Percentiles rank a stretch among this genome's conserved stretches.
phyloP scores from a whole-genome alignment of 2,329 filamentous ascomycete species.

The Epicoccum sorghinum region DNA sequence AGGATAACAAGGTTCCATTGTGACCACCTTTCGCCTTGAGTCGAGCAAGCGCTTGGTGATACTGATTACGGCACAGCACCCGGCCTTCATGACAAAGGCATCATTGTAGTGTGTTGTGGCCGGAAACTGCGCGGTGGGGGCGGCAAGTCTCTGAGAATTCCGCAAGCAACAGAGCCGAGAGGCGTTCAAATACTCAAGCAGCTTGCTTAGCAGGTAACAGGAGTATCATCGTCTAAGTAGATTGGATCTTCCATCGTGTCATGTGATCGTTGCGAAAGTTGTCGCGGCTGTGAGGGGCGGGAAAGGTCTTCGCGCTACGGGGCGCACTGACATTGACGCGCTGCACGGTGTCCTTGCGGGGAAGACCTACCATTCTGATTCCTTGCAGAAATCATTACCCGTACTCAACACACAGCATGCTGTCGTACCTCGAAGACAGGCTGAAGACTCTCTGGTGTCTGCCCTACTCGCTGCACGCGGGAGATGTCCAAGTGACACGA shows the following conservation, averaged over 20 bases:
- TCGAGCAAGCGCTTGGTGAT: constrained; percentile 11
- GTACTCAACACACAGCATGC: no score
- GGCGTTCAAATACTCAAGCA: neutral
- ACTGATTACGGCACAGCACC: constrained; percentile 10
- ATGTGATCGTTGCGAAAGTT: no score
- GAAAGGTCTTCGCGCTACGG: neutral
- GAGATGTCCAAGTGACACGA: no score
- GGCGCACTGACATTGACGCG: constrained; percentile 3
- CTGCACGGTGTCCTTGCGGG: constrained; percentile 4
- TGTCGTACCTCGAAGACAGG: no score
- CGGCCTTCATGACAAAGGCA: neutral
- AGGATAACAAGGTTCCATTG: constrained; percentile 25
- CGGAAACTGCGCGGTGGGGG: neutral
- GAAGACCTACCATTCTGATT: neutral
- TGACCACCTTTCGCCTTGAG: constrained; percentile 17
- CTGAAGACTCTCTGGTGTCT: no score
- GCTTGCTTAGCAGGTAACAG: no score
- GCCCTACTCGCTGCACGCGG: no score
- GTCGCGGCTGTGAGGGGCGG: neutral
- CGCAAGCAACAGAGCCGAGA: no score
- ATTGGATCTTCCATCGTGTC: no score
- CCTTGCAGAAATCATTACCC: no score
- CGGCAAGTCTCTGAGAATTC: neutral
- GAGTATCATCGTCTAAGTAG: neutral
- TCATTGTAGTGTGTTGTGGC: neutral